Evolutionary conservation across 2,329 filamentous ascomycete species (phyloP).

Genomic region (Ophiostoma sp.): DNA sequence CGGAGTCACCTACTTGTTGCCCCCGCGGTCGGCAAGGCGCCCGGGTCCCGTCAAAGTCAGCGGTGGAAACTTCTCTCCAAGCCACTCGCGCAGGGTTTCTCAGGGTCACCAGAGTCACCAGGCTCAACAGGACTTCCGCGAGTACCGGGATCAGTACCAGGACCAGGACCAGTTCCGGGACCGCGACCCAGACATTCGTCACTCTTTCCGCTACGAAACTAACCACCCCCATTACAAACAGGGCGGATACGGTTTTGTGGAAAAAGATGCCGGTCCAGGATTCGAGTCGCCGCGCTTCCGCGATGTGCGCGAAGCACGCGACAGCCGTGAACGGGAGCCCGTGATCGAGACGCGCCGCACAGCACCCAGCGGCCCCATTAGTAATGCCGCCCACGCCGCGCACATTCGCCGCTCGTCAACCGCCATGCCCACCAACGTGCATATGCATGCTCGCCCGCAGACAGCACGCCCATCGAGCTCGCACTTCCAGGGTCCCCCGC

Average conservation of each 20-base stretch:
- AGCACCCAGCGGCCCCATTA: conserved; percentile 30
- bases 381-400: conserved; percentile 25
- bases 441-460: conserved; percentile 45
- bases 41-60: conserved; percentile 27
- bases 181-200: background rate
- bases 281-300: conserved; percentile 41
- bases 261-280: conserved; percentile 35
- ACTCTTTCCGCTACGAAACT: conserved; percentile 49
- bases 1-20: conserved; percentile 50
- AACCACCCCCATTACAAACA: conserved; percentile 51
- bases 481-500: conserved; percentile 37
- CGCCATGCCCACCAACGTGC: conserved; percentile 25
- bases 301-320: conserved; percentile 32
- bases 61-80: background rate
- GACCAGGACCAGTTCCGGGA: background rate
- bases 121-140: conserved; percentile 6
- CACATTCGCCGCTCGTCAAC: conserved; percentile 31
- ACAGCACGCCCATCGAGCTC: conserved; percentile 47
- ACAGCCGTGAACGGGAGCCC: conserved; percentile 7
- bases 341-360: conserved; percentile 34
- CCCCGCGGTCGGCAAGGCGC: conserved; percentile 44
- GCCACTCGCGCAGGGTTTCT: conserved; percentile 19
- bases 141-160: background rate
- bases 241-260: conserved; percentile 38
- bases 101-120: conserved; percentile 6